phyloP scores from a whole-genome alignment of 2,329 filamentous ascomycete genomes.

The Didymella pomorum region DNA sequence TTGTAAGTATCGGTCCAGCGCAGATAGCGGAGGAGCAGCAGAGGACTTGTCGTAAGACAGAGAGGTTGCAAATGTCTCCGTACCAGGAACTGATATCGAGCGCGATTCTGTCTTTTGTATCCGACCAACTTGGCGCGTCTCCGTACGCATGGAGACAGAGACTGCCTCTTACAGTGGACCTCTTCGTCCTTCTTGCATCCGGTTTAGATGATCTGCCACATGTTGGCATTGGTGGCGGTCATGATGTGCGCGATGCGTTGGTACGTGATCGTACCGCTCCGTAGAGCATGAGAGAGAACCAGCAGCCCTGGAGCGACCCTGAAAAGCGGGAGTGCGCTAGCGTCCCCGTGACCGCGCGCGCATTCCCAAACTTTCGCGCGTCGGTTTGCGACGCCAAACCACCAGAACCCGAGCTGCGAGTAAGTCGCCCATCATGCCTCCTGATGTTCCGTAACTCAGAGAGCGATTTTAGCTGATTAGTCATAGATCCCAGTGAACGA shows the following conservation, averaged over 20 bases:
- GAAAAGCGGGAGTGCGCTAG: background rate
- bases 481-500: slow-evolving; percentile 40
- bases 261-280: background rate
- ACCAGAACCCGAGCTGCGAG: slow-evolving; percentile 40
- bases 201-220: slow-evolving; percentile 38
- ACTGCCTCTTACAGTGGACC: slow-evolving; percentile 18
- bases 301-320: background rate
- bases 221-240: slow-evolving; percentile 26
- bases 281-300: background rate
- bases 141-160: slow-evolving; percentile 6
- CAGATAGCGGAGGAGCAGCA: no score
- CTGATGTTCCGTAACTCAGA: no score
- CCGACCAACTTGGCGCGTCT: slow-evolving; percentile 9
- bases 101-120: background rate
- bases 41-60: background rate
- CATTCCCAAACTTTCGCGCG: slow-evolving; percentile 18
- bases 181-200: slow-evolving; percentile 33
- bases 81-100: no score
- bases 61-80: no score
- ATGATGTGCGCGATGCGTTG: slow-evolving; percentile 38
- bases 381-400: slow-evolving; percentile 10
- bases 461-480: no score
- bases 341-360: slow-evolving; percentile 30
- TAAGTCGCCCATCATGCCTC: slow-evolving; percentile 25
- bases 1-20: no score